Evolutionary conservation across 352 stramenopile species (phyloP).

Genomic region (Pythium scleroteichum): DNA sequence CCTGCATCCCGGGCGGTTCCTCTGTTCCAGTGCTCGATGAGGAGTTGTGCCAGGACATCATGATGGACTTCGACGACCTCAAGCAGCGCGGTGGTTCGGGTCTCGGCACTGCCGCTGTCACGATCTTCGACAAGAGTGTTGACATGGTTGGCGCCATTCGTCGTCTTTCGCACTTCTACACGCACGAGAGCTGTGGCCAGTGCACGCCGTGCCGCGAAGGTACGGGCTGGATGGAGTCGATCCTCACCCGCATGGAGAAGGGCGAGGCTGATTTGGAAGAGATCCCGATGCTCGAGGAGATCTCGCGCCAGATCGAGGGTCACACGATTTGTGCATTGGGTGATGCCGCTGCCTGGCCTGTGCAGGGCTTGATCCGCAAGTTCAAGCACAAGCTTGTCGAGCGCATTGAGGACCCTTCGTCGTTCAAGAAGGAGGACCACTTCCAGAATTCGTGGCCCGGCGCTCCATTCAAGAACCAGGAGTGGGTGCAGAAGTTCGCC

Average conservation of each 20-base stretch:
- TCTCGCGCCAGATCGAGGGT: constrained; percentile 98
- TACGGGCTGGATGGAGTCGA: constrained; percentile 97
- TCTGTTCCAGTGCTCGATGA: constrained; percentile 96
- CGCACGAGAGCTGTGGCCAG: constrained; percentile 99
- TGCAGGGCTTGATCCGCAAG: constrained; percentile 98
- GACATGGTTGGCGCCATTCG: constrained; percentile 99
- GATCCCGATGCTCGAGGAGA: constrained; percentile 99
- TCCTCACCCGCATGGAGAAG: constrained; percentile 98
- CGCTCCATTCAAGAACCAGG: constrained; percentile 94
- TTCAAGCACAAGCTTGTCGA: constrained; percentile 99
- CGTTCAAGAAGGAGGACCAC: constrained; percentile 94
- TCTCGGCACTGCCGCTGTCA: constrained; percentile 98
- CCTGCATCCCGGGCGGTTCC: constrained; percentile 96
- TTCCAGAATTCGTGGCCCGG: constrained; percentile 96
- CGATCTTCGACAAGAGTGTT: constrained; percentile 99
- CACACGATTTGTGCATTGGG: constrained; percentile 99
- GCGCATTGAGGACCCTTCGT: constrained; percentile 95
- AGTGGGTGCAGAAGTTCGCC: constrained; percentile 94
- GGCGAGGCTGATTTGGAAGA: constrained; percentile 97
- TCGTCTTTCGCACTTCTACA: constrained; percentile 99
- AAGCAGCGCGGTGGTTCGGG: constrained; percentile 93
- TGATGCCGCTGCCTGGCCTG: constrained; percentile 99
- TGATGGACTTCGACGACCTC: constrained; percentile 99
- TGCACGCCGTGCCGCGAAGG: constrained; percentile 99
- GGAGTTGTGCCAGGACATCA: constrained; percentile 93